Evolutionary conservation across 352 stramenopile species (phyloP).

Genomic region (Proteromonas lacertae): DNA sequence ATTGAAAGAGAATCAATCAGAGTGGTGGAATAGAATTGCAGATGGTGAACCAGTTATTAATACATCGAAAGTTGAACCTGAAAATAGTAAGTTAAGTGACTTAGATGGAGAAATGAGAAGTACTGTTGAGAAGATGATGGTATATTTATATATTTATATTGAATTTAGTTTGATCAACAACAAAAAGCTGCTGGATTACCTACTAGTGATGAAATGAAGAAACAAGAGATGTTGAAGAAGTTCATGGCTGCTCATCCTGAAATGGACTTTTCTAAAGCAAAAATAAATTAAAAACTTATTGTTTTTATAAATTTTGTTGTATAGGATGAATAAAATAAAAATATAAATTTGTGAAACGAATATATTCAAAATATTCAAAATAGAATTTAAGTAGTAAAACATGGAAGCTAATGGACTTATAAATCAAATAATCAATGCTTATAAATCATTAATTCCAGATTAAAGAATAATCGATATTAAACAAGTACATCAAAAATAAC

Average conservation of each 20-base stretch:
- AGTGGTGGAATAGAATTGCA: conserved; percentile 92
- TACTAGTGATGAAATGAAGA: conserved; percentile 79
- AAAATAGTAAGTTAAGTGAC: conserved; percentile 88
- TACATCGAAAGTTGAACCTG: conserved; percentile 73
- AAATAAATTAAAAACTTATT: conserved; percentile 41
- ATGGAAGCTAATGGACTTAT: no score
- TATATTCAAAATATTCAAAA: no score
- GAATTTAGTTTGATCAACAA: conserved; percentile 23
- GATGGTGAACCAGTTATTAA: conserved; percentile 75
- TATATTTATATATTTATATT: conserved; percentile 12
- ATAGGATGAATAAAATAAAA: conserved; percentile 5
- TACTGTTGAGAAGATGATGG: conserved; percentile 99
- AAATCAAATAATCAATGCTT: no score
- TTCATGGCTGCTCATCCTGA: conserved; percentile 94
- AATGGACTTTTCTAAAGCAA: conserved; percentile 96
- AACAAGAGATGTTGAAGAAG: conserved; percentile 86
- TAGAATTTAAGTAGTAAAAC: no score
- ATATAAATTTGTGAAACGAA: no score
- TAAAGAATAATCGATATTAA: no score
- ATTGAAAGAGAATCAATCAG: conserved; percentile 93
- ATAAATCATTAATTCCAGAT: no score
- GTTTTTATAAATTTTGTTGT: not conserved
- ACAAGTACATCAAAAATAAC: no score
- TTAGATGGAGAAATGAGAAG: conserved; percentile 85
- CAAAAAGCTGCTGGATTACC: conserved; percentile 86